Evolutionary conservation across 345 rosid species (phyloP).

Genomic region (Citrus trifoliata): DNA sequence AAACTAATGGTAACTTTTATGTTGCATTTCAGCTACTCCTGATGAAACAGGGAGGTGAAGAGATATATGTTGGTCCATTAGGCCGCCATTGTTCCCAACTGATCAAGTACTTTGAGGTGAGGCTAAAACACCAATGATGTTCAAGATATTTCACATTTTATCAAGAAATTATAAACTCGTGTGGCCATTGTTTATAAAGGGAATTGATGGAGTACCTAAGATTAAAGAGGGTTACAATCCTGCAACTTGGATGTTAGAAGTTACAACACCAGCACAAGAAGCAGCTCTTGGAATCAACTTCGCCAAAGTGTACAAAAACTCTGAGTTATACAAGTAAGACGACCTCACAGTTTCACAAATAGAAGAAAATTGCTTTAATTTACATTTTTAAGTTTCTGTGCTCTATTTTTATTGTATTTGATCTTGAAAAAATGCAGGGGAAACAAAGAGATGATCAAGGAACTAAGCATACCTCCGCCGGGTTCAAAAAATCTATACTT

Average conservation of each 20-base stretch:
- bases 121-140: neutral
- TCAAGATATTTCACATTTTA: neutral
- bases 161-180: neutral
- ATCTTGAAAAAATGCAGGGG: slow-evolving; percentile 34
- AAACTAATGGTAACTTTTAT: neutral
- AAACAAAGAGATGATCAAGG: slow-evolving; percentile 53
- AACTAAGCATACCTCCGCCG: slow-evolving; percentile 38
- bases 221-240: slow-evolving; percentile 68
- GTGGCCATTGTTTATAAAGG: slow-evolving; percentile 27
- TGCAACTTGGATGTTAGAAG: slow-evolving; percentile 77
- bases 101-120: slow-evolving; percentile 61
- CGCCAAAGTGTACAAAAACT: slow-evolving; percentile 40
- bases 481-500: slow-evolving; percentile 48
- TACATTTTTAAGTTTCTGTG: neutral
- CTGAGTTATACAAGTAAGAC: slow-evolving; percentile 47
- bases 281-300: slow-evolving; percentile 39
- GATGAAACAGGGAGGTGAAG: slow-evolving; percentile 58
- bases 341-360: neutral
- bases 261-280: slow-evolving; percentile 52
- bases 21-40: slow-evolving; percentile 34
- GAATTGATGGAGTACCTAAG: slow-evolving; percentile 43
- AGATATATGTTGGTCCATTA: slow-evolving; percentile 57
- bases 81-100: slow-evolving; percentile 53
- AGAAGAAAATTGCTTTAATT: neutral
- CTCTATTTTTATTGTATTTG: neutral